Percentiles rank a stretch among this genome's conserved stretches.
phyloP scores from a whole-genome alignment of 2,329 filamentous ascomycete genomes.

The Penicillium sp. region DNA sequence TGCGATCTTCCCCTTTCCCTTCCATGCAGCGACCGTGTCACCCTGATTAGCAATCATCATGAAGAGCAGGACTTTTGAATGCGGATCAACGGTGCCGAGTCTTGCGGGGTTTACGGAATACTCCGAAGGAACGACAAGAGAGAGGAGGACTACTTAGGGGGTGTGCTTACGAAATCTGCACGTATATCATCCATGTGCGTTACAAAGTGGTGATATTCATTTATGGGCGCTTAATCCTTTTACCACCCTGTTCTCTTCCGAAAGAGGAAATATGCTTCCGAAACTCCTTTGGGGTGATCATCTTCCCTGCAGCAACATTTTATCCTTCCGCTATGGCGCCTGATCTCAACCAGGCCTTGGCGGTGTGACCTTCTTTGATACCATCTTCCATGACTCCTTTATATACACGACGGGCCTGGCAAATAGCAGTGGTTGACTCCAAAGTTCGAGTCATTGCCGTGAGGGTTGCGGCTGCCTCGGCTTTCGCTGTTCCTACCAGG shows the following conservation, averaged over 20 bases:
- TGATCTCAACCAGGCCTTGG: background rate
- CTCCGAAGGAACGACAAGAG: background rate
- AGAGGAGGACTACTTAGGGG: too few relatives aligned
- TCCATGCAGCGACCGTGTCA: background rate
- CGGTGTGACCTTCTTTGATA: background rate
- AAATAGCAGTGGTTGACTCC: background rate
- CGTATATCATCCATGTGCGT: background rate
- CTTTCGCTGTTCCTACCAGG: background rate
- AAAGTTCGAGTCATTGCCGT: background rate
- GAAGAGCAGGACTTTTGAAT: too few relatives aligned
- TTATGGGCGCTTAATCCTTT: background rate
- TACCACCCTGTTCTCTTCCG: background rate
- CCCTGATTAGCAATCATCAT: background rate
- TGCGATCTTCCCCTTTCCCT: background rate
- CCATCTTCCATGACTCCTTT: background rate
- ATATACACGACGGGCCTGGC: background rate
- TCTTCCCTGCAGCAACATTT: background rate
- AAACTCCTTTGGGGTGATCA: background rate
- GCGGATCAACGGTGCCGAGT: background rate
- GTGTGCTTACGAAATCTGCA: background rate
- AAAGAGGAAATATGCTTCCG: background rate
- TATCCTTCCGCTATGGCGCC: background rate
- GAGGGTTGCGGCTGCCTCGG: background rate
- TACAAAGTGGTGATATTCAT: background rate
- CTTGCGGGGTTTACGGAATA: background rate